phyloP scores from a whole-genome alignment of 768 basidiomycete species.

The Lyophyllum atratum region DNA sequence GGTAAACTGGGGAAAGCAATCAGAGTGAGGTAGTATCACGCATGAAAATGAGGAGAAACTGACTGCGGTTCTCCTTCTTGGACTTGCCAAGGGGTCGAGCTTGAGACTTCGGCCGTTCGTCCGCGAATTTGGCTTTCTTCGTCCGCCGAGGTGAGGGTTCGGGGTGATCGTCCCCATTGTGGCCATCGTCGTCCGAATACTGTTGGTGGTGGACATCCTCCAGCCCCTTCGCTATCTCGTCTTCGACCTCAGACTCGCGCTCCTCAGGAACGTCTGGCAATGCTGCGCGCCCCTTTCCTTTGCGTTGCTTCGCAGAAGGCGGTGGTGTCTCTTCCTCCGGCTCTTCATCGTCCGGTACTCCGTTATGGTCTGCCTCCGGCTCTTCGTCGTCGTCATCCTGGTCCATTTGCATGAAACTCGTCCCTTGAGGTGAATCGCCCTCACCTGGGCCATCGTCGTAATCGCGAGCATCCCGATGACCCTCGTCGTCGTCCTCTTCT shows the following conservation, averaged over 20 bases:
- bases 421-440: conserved; percentile 28
- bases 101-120: conserved; percentile 21
- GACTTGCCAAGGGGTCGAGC: conserved; percentile 24
- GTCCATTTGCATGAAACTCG: conserved; percentile 51
- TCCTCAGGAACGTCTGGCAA: conserved; percentile 40
- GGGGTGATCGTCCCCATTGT: conserved; percentile 29
- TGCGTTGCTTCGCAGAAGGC: conserved; percentile 14
- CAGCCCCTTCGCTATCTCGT: conserved; percentile 44
- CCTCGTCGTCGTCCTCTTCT: conserved; percentile 20
- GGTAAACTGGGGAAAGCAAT: conserved; percentile 27
- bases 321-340: conserved; percentile 28
- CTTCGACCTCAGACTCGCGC: conserved; percentile 43
- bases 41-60: conserved; percentile 5
- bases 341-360: conserved; percentile 32
- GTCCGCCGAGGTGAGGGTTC: conserved; percentile 29
- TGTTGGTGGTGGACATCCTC: conserved; percentile 35
- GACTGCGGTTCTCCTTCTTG: conserved; percentile 47
- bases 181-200: conserved; percentile 31
- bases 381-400: conserved; percentile 48
- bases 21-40: not conserved
- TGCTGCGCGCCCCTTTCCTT: conserved; percentile 16
- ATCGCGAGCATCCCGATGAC: conserved; percentile 26
- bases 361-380: conserved; percentile 26
- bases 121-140: conserved; percentile 36
- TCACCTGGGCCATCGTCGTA: conserved; percentile 26